Evolutionary conservation across 495 filamentous ascomycete genomes (phyloP).

Genomic region (Trichoderma orchidacearum): DNA sequence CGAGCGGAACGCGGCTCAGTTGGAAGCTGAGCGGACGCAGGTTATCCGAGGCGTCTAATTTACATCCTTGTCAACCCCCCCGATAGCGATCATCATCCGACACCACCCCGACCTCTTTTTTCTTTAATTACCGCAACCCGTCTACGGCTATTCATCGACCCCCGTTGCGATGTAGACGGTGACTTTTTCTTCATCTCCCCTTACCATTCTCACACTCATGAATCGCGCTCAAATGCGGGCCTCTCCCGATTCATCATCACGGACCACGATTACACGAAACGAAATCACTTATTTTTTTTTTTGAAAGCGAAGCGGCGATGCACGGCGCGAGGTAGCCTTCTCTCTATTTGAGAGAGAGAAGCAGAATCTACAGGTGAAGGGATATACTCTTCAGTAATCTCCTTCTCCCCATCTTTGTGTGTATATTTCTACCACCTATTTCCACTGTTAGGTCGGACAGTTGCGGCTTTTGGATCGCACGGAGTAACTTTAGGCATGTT

Average conservation of each 20-base stretch:
- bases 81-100: neutral
- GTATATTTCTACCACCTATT: neutral
- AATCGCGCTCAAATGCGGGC: neutral
- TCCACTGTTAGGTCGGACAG: neutral
- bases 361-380: neutral
- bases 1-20: constrained; percentile 79
- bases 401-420: neutral
- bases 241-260: neutral
- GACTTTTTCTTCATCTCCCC: neutral
- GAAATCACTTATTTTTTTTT: no score
- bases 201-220: neutral
- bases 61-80: neutral
- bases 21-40: constrained; percentile 76
- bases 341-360: neutral
- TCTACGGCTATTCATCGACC: neutral
- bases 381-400: no score
- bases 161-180: no score
- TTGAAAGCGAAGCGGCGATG: neutral
- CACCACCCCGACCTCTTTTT: neutral
- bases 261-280: neutral
- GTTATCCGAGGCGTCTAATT: constrained; percentile 35
- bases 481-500: neutral
- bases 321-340: neutral
- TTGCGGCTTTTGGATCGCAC: neutral
- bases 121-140: neutral